Conservation (phyloP, 1,139 yeast species). For the Scheffersomyces cryptocercus region DNA sequence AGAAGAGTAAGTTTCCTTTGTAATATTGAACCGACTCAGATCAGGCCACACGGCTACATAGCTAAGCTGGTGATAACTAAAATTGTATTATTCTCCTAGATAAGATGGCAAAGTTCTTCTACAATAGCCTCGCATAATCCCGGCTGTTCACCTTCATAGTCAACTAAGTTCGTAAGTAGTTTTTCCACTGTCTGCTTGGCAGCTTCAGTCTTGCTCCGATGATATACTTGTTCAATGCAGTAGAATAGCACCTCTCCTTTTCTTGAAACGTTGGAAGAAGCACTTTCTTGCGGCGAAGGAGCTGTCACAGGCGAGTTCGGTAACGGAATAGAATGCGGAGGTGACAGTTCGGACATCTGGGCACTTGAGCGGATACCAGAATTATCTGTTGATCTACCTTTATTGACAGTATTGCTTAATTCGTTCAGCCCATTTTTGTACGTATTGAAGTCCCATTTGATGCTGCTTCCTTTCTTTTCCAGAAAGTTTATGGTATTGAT, state of each 20-base stretch:
- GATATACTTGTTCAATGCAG: constrained; percentile 45
- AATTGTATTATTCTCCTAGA: too few species aligned
- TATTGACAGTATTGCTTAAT: not conserved
- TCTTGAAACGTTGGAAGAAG: not conserved
- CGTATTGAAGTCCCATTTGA: constrained; percentile 9
- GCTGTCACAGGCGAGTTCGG: not conserved
- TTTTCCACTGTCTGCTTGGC: constrained; percentile 46
- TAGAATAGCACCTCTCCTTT: constrained; percentile 32
- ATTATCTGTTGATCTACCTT: not conserved
- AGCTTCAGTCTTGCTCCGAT: constrained; percentile 48
- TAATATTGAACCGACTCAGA: too few species aligned
- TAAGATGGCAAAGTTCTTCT: constrained; percentile 44
- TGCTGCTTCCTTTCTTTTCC: not conserved
- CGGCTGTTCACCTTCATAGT: constrained; percentile 55
- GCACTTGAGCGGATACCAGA: constrained; percentile 1
- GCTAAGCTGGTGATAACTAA: too few species aligned
- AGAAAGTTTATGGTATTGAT: not conserved
- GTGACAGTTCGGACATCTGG: not conserved
- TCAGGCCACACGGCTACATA: too few species aligned
- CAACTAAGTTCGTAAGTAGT: constrained; percentile 36
- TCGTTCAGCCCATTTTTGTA: constrained; percentile 1
- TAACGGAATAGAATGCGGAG: not conserved
- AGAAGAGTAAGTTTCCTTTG: too few species aligned
- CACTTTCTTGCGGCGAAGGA: not conserved
- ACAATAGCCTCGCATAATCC: constrained; percentile 67